Evolutionary conservation across 306 rosid species (phyloP).

Genomic region (Geum urbanum): DNA sequence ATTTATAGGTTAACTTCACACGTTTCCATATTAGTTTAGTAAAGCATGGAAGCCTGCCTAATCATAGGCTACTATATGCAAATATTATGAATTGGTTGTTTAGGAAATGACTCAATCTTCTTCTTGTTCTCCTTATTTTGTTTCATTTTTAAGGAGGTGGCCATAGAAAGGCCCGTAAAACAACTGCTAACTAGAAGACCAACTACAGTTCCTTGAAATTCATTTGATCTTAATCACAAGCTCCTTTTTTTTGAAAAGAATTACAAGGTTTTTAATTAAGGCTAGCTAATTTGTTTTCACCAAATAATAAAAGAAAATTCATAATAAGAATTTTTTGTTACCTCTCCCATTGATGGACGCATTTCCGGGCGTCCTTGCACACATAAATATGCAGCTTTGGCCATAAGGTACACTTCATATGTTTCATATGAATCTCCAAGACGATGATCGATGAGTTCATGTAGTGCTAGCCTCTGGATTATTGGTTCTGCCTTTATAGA

Average conservation of each 20-base stretch:
- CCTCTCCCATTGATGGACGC: slow-evolving; percentile 83
- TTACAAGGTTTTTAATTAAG: not conserved
- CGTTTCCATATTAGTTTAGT: not conserved
- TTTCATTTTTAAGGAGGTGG: no score
- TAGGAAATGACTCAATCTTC: no score
- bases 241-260: no score
- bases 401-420: slow-evolving; percentile 59
- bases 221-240: no score
- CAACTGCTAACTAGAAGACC: no score
- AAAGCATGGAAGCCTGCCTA: not conserved
- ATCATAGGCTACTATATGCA: not conserved
- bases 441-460: slow-evolving; percentile 66
- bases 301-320: not conserved
- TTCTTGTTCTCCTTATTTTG: no score
- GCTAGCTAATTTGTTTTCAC: not conserved
- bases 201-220: no score
- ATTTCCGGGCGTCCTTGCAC: slow-evolving; percentile 51
- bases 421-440: slow-evolving; percentile 57
- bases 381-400: slow-evolving; percentile 63
- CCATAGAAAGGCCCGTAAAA: no score
- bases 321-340: slow-evolving; percentile 13
- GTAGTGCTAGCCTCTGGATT: slow-evolving; percentile 54
- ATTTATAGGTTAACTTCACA: not conserved
- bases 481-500: slow-evolving; percentile 63
- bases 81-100: no score